Conservation (phyloP, 306 rosid genomes). For the Cajanus cajan region DNA sequence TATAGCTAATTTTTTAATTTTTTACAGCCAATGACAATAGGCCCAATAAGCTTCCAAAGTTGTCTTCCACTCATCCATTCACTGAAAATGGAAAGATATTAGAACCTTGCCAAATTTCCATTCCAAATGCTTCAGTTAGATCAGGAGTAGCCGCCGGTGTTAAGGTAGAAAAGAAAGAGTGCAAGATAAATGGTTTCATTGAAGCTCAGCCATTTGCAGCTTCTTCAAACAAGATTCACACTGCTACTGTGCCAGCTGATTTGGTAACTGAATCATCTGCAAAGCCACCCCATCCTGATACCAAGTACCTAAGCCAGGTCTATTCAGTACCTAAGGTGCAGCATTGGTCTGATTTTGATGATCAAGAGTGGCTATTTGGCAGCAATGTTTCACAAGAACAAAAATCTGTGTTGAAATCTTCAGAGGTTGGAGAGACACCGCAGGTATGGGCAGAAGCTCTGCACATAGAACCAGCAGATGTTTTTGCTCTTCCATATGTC, state of each 20-base stretch:
- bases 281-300: conserved; percentile 82
- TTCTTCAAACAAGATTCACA: conserved; percentile 41
- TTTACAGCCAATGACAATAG: conserved; percentile 73
- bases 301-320: conserved; percentile 55
- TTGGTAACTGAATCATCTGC: conserved; percentile 31
- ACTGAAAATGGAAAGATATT: conserved; percentile 68
- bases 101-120: conserved; percentile 59
- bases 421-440: conserved; percentile 41
- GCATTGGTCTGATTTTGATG: conserved; percentile 50
- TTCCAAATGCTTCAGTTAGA: conserved; percentile 44
- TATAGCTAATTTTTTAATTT: conserved; percentile 37
- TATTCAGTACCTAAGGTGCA: conserved; percentile 68
- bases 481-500: conserved; percentile 83
- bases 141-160: conserved; percentile 38
- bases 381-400: conserved; percentile 40
- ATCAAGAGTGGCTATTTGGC: conserved; percentile 76
- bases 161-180: conserved; percentile 53
- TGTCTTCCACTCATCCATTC: conserved; percentile 48
- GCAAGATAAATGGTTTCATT: conserved; percentile 61
- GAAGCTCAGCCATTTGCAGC: conserved; percentile 44
- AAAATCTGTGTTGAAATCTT: conserved; percentile 41
- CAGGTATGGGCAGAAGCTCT: conserved; percentile 88
- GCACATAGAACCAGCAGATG: conserved; percentile 62
- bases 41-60: conserved; percentile 66
- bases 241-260: conserved; percentile 36